Evolutionary conservation across 768 basidiomycete species (phyloP).

Genomic region (Mycena rosella): DNA sequence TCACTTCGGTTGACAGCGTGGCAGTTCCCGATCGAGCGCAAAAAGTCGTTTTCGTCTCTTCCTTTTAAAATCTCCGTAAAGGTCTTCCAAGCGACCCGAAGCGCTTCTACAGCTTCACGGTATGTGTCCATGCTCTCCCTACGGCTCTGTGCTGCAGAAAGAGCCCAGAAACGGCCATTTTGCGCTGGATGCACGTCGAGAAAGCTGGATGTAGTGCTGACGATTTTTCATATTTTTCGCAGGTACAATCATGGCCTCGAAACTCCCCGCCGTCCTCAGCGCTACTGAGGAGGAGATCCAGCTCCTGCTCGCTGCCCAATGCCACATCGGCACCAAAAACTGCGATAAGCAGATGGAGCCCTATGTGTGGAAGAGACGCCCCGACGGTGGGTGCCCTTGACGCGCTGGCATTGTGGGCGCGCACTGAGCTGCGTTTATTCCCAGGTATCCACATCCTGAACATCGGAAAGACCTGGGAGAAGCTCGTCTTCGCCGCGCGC

Average conservation of each 20-base stretch:
- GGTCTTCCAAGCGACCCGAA: constrained; percentile 61
- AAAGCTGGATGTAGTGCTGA: constrained; percentile 53
- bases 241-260: constrained; percentile 73
- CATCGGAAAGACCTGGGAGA: constrained; percentile 99
- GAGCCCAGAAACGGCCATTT: constrained; percentile 46
- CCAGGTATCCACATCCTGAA: constrained; percentile 96
- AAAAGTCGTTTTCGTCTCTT: neutral
- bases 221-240: constrained; percentile 1
- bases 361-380: constrained; percentile 97
- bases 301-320: constrained; percentile 94
- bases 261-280: constrained; percentile 93
- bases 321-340: constrained; percentile 98
- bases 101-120: constrained; percentile 58
- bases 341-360: constrained; percentile 99
- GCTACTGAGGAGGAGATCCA: constrained; percentile 99
- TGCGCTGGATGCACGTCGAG: constrained; percentile 57
- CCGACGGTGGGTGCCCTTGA: constrained; percentile 79
- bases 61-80: constrained; percentile 36
- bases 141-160: constrained; percentile 46
- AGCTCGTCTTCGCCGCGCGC: constrained; percentile 97
- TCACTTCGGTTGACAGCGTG: no score
- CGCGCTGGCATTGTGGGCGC: constrained; percentile 6
- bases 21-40: no score
- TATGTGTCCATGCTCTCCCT: constrained; percentile 48
- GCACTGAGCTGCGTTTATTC: constrained; percentile 35